These are phyloP conservation scores for Xanthoconium separans DNA, from an alignment of 1,284 basidiomycete genomes.

Conservation along the genomic window DNA sequence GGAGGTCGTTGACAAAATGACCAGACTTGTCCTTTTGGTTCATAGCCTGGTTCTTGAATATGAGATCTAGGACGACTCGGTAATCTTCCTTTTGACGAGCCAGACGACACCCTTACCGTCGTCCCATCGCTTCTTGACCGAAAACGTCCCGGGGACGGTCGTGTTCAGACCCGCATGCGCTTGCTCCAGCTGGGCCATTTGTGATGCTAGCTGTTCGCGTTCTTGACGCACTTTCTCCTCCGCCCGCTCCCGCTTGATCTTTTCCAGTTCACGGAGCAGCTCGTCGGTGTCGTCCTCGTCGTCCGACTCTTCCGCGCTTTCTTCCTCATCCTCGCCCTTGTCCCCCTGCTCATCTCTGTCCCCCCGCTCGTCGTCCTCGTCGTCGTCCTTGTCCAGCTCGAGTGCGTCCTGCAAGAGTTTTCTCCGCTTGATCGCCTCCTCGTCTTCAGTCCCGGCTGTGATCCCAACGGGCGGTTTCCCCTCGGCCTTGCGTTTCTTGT, in stretches of 20 bases:
- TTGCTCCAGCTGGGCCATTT: conserved; percentile 75
- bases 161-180: conserved; percentile 60
- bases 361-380: conserved; percentile 58
- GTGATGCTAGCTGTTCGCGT: conserved; percentile 65
- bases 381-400: conserved; percentile 85
- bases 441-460: conserved; percentile 44
- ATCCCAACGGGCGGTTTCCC: conserved; percentile 39
- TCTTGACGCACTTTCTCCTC: conserved; percentile 88
- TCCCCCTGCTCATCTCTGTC: conserved; percentile 28
- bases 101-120: conserved; percentile 58
- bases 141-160: conserved; percentile 78
- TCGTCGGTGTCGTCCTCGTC: conserved; percentile 89
- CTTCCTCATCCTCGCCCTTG: conserved; percentile 41
- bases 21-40: conserved; percentile 63
- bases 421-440: conserved; percentile 71
- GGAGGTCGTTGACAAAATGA: conserved; percentile 90
- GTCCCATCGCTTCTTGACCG: conserved; percentile 93
- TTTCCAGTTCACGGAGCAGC: conserved; percentile 88
- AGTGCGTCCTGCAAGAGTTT: conserved; percentile 82
- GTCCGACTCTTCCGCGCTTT: conserved; percentile 49
- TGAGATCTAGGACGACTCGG: conserved; percentile 60
- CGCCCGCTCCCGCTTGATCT: conserved; percentile 92
- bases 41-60: conserved; percentile 96
- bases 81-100: neutral
- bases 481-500: conserved; percentile 88